Evolutionary conservation across 1,139 yeast genomes (phyloP), one percentile per base, ranked within the genome.

Genomic region (Scheffersomyces segobiensis): DNA sequence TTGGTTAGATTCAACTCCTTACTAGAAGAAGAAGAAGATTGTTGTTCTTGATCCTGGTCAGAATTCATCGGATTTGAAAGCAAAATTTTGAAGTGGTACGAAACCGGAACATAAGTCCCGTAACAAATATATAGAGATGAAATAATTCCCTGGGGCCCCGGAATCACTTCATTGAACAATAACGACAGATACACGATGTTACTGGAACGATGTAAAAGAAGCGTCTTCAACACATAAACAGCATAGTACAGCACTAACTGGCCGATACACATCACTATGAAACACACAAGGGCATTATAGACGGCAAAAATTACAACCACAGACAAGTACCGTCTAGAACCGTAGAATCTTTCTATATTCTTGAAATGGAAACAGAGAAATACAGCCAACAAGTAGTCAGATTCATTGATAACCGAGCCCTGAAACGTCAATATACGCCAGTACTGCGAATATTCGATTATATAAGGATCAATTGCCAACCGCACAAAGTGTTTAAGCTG

Each of bases 61-160:
- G 46, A 47, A 19, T 19, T 50, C 24, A 21, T 48, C 1, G 79
- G 77, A 51, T 70, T 69, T 12, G 69, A 56, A 58, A 83, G 64
- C 49, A 77, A 67, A 22, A 88, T 71, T 63, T 83, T 84, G 71
- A 88, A 87, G 65, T 79, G 78, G 71, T 87, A 89, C 18, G 84
- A 80, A 1, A 82, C 77, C 0, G 96, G 96, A 3, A 88, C 83
- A 60, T 77, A 75, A 17, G 78, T 74, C 50, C 84, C 83, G 69
- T 84, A 87, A 56, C 87, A 83, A 21, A 86, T 82, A 58, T 88
- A 76, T 49, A 89, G 70, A 1, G 89, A 86, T 57, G 88, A 84
- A 8, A 89, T 53, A 0, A 88, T 66, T 0, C 89, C 87, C 48
- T 87, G 76, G 2, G 93, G 92, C 0, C 96, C 96, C 0, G 91